phyloP scores from a whole-genome alignment of 2,329 filamentous ascomycete genomes.

The Cladosporium colombiae region DNA sequence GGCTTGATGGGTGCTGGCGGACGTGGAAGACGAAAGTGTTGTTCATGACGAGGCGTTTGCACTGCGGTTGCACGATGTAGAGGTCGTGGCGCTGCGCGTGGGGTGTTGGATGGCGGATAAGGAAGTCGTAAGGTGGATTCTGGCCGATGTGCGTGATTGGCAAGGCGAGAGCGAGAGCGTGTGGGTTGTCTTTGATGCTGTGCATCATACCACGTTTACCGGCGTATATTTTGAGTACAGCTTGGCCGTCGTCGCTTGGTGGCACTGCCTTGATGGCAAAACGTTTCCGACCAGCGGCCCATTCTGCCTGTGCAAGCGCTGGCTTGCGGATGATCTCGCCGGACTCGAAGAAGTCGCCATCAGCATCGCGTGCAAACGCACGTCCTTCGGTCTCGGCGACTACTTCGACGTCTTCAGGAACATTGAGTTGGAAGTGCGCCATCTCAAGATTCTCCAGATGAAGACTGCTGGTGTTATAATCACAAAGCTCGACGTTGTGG shows the following conservation, averaged over 20 bases:
- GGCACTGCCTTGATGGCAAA: conserved; percentile 92
- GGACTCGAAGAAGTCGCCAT: conserved; percentile 92
- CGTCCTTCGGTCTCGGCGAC: conserved; percentile 89
- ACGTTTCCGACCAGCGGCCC: conserved; percentile 81
- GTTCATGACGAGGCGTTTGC: conserved; percentile 81
- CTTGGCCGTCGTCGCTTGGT: conserved; percentile 87
- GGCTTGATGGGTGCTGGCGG: conserved; percentile 80
- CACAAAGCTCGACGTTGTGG: conserved; percentile 73
- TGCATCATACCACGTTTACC: conserved; percentile 96
- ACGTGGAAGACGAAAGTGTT: conserved; percentile 98
- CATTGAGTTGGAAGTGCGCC: conserved; percentile 83
- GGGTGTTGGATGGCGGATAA: conserved; percentile 89
- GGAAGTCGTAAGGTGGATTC: conserved; percentile 92
- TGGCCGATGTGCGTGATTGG: conserved; percentile 87
- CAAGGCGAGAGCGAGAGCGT: conserved; percentile 84
- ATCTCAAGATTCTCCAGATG: conserved; percentile 91
- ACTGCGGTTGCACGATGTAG: conserved; percentile 96
- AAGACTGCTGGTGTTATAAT: conserved; percentile 86
- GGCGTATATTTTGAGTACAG: conserved; percentile 85
- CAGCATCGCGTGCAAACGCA: conserved; percentile 75
- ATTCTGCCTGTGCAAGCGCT: conserved; percentile 87
- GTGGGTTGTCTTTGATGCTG: conserved; percentile 92
- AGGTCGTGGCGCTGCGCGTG: conserved; percentile 97
- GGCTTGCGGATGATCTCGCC: conserved; percentile 84
- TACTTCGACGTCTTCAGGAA: conserved; percentile 86